Base-by-base conservation (phyloP, 257 asterid species). In the Solanum piurae region DNA sequence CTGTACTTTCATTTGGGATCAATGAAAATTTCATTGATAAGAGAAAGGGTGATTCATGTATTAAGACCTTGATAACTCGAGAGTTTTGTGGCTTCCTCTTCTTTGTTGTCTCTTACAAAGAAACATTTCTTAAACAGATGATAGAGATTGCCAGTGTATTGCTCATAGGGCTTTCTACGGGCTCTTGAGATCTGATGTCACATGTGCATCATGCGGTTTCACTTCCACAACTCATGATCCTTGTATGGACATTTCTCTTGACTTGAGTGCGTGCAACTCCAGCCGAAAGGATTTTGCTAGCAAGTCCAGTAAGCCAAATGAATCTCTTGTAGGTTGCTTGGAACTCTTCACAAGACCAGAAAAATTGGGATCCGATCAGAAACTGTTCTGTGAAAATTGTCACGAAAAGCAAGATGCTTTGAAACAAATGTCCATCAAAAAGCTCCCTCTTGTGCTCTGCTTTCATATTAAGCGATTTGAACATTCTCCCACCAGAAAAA, bases 201-300 rank as follows among this genome's bases (percentile, higher is more conserved):
- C 93, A 93, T 96, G 98, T 89, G 88, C 96, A 52, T 93, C 96
- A 76, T 96, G 98, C 86, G 98, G 98, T 46, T 96, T 93, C 92
- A 95, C 98, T 44, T 96, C 98, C n/a, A 95, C 98, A 36, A 96
- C 95, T 4, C 93, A 93, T 21, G 99, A 96, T 90, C 98, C 98
- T 13, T 95, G 98, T 89, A 90, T 95, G 71, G 98, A 96, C 92
- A 90, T 96, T 88, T 95, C 98, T 42, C 87, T 95, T 90, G 98
- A 94, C 93, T 91, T 96, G 92, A 91, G 87, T 90, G 60, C 72
- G 2, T 71, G 87, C 64, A 36, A 93, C 44, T 87, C 88, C 68
- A 38, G 21, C 64, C 42, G 86, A 6, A 60, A 75, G 1, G 90
- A 90, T 86, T 40, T 80, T 20, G 69, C 83, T 25, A 42, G 90